A percentile compares a stretch with the other conserved stretches of the same genome.
Evolutionary conservation across 192 early-diverging fungal species (phyloP).

Genomic region (Phlyctochytrium bullatum): DNA sequence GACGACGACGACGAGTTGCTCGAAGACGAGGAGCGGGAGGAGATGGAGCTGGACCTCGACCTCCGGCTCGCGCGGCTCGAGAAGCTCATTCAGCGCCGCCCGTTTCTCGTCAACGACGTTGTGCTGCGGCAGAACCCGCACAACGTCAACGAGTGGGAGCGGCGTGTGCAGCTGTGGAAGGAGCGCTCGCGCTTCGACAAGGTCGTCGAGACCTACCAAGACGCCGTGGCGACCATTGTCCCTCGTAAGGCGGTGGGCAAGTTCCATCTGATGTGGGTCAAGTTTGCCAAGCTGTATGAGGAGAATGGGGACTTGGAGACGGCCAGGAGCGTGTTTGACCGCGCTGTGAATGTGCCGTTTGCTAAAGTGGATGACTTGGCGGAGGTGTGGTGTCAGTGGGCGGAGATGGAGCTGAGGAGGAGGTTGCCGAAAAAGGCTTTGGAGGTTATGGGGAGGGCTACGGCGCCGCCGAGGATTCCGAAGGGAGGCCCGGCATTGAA

Average conservation of each 20-base stretch:
- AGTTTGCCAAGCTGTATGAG: constrained; percentile 82
- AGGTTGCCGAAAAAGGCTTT: constrained; percentile 67
- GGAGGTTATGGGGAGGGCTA: constrained; percentile 82
- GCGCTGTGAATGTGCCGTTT: constrained; percentile 77
- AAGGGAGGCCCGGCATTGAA: constrained; percentile 22
- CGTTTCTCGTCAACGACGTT: constrained; percentile 93
- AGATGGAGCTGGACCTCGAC: constrained; percentile 68
- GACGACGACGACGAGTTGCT: constrained; percentile 43
- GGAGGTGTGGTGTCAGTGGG: constrained; percentile 87
- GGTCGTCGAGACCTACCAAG: constrained; percentile 69
- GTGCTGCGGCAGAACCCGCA: constrained; percentile 86
- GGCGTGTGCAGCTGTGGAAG: constrained; percentile 71
- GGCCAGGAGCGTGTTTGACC: constrained; percentile 79
- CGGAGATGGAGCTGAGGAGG: constrained; percentile 73
- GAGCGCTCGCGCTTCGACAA: constrained; percentile 41
- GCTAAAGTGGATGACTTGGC: constrained; percentile 81
- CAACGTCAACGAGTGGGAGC: constrained; percentile 89
- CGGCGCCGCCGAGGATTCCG: constrained; percentile 56
- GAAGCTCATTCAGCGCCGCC: constrained; percentile 84
- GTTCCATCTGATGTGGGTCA: constrained; percentile 76
- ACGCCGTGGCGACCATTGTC: constrained; percentile 70
- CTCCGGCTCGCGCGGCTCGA: constrained; percentile 84
- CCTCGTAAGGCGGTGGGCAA: constrained; percentile 78
- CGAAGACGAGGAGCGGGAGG: constrained; percentile 37
- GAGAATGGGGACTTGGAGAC: constrained; percentile 52